Evolutionary conservation across 2,329 filamentous ascomycete genomes (phyloP).

Genomic region (Amauroascus niger): DNA sequence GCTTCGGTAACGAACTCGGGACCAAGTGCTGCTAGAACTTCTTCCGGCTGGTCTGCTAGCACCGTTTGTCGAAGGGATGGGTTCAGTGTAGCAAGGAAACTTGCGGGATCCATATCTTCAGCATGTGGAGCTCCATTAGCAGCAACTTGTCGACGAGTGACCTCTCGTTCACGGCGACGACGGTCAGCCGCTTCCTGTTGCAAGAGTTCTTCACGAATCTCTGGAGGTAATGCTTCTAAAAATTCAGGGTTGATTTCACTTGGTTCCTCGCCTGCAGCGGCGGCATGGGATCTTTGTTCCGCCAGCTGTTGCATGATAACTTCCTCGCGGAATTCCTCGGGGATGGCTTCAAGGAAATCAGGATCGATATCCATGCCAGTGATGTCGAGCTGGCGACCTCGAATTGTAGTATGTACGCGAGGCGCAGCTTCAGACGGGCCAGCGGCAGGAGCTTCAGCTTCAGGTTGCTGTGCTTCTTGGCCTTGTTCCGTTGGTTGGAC

Average conservation of each 20-base stretch:
- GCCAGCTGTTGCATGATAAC: constrained; percentile 87
- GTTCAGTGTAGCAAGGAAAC: constrained; percentile 83
- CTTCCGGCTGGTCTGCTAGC: constrained; percentile 82
- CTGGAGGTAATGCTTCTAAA: constrained; percentile 79
- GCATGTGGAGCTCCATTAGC: constrained; percentile 45
- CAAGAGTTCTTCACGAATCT: constrained; percentile 81
- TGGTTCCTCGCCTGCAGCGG: constrained; percentile 55
- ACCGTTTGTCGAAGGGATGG: constrained; percentile 76
- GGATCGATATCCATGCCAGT: constrained; percentile 89
- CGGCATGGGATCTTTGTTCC: constrained; percentile 69
- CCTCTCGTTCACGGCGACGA: constrained; percentile 76
- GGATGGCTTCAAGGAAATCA: constrained; percentile 92
- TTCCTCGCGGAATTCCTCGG: constrained; percentile 90
- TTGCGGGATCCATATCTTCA: constrained; percentile 83
- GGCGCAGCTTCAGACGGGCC: constrained; percentile 41
- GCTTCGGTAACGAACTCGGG: constrained; percentile 81
- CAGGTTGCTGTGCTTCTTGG: constrained; percentile 26
- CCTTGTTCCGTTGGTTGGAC: constrained; percentile 49
- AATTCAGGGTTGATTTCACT: constrained; percentile 75
- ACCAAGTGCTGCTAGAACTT: constrained; percentile 72
- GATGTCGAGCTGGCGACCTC: constrained; percentile 82
- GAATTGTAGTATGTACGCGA: constrained; percentile 71
- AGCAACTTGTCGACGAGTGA: constrained; percentile 58
- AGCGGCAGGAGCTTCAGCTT: constrained; percentile 31
- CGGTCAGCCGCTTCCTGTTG: constrained; percentile 84